Evolutionary conservation across 768 basidiomycete genomes (phyloP).

Genomic region (Filobasidium floriforme): DNA sequence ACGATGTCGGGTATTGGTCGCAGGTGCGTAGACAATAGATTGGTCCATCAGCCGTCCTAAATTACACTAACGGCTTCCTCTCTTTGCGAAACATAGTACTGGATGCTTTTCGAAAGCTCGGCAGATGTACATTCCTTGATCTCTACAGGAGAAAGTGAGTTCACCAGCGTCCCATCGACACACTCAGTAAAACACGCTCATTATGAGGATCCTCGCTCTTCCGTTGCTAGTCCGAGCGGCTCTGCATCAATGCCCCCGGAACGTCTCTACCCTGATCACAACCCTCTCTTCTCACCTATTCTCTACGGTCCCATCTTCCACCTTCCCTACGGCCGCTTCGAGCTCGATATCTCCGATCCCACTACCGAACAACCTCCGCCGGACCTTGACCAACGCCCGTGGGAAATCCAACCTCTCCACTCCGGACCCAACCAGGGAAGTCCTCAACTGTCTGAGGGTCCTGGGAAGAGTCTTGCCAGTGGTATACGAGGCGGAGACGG

Average conservation of each 20-base stretch:
- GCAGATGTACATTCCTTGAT: constrained; percentile 87
- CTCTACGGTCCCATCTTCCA: constrained; percentile 36
- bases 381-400: constrained; percentile 3
- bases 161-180: constrained; percentile 54
- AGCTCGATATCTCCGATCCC: constrained; percentile 52
- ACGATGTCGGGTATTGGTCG: constrained; percentile 74
- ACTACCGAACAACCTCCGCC: constrained; percentile 4
- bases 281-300: constrained; percentile 25
- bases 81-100: constrained; percentile 53
- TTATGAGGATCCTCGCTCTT: background rate
- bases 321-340: constrained; percentile 52
- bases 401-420: constrained; percentile 10
- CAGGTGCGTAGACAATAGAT: constrained; percentile 54
- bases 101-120: constrained; percentile 74
- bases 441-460: constrained; percentile 83
- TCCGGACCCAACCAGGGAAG: constrained; percentile 62
- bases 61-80: constrained; percentile 4
- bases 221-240: constrained; percentile 45
- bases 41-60: background rate
- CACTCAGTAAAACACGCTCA: constrained; percentile 22
- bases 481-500: constrained; percentile 53
- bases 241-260: constrained; percentile 51
- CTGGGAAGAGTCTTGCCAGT: constrained; percentile 82
- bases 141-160: constrained; percentile 73
- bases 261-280: constrained; percentile 14